Base-by-base conservation (phyloP, 2,329 filamentous ascomycete species). In the Botrytis tulipae region DNA sequence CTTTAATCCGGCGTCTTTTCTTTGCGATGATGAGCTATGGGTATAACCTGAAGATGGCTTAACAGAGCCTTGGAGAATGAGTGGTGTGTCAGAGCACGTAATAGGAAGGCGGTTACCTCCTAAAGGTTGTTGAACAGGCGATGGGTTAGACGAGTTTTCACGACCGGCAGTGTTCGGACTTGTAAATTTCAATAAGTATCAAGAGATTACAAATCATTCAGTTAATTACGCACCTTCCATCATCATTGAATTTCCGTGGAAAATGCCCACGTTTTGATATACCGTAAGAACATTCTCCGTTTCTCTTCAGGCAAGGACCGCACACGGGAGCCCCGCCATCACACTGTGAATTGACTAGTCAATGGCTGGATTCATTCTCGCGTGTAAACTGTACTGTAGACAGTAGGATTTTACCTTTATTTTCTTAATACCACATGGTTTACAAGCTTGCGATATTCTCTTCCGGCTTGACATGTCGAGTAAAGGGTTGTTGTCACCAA, bases 381-480 rank as follows among this genome's bases (percentile, higher is more conserved):
- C 32, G 29, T 59, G 32, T 54, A 54, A 22, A 44, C 16, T 29
- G 61, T 29, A 37, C 10, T 14, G 42, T n/a, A 29, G 22, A 29
- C 35, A 51, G 46, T 32, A 44, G 62, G 44, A 65, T 44, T 35
- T n/a, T 44, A 78, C 78, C 75, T 80, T 80, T 71, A 79, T 76
- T 69, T 80, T 80, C 74, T 79, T 79, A n/a, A 73, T 29, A 1
- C 76, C 75, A 65, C 78, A 79, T 9, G 76, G 75, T 71, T 76
- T 73, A 71, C 79, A 80, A 20, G 79, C 79, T 74, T 80, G 79
- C 18, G 78, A 78, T 12, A 80, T 77, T 40, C 79, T 77, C 71
- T 79, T 79, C 35, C 78, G 76, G 25, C 59, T 69, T 29, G 71
- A 73, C 71, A 73, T 73, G 25, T 40, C 16, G 35, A 51, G 32